Base-by-base conservation (phyloP, 176 grass and related monocot genomes). In the Pontederia paniculata region DNA sequence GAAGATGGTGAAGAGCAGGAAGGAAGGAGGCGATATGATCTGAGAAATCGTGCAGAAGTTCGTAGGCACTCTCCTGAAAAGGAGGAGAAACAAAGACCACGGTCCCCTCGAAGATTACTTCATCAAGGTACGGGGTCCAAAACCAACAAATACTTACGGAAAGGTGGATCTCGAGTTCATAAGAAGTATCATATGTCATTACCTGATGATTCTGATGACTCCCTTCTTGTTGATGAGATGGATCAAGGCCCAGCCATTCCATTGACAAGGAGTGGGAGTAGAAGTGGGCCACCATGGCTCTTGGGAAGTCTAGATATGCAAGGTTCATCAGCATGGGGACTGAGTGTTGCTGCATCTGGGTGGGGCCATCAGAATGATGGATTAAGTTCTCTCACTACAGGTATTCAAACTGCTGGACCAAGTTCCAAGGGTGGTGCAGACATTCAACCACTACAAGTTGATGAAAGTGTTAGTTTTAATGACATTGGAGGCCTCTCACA, bases 341-440 rank as follows among this genome's bases (percentile, higher is more conserved):
- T 98, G 45, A 98, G 82, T 88, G 72, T 78, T 73, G 94, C 87
- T 62, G 81, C 94, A 46, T 98, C 94, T 66, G 94, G 94, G 14
- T 98, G 94, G 94, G 78, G 75, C 65, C 83, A 93, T 68, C 94
- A 98, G 69, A 83, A 87, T 46, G 94, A 93, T 48, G 77, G 21
- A 77, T 66, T 73, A 48, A 55, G 51, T 61, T 74, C 72, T 76
- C 61, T 98, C 21, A 79, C 77, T 56, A 69, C 87, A 23, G 87
- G 93, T 16, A 75, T 82, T 31, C 94, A 98, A 78, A 98, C 94
- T 67, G 94, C 94, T 12, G 94, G 94, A 54, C 94, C 94, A 70
- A 98, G 94, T 79, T 98, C 94, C 42, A 98, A 98, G 77, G 94
- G 94, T 61, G 94, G 94, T 57, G 94, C 94, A 47, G 94, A 98